Conservation (phyloP, 306 rosid genomes). For the Benincasa hispida region DNA sequence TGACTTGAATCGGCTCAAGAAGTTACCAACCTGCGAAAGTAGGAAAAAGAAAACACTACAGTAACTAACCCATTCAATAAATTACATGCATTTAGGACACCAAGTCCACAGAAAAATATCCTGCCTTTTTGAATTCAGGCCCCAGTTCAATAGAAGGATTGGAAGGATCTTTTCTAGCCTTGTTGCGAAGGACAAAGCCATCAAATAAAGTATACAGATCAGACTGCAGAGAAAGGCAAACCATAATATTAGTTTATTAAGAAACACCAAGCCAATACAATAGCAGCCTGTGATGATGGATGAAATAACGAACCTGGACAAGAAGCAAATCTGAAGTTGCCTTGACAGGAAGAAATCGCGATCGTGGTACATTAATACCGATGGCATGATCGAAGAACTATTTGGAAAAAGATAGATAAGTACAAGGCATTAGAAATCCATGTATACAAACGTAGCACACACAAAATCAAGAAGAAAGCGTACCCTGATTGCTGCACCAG, state of each 20-base stretch:
- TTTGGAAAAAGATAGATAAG: not conserved
- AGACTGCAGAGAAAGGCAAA: conserved; percentile 38
- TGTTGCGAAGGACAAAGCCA: conserved; percentile 59
- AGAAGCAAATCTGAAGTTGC: conserved; percentile 98
- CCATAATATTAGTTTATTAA: not conserved
- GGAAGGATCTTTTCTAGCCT: conserved; percentile 58
- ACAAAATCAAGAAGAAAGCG: not conserved
- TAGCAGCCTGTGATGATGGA: not conserved
- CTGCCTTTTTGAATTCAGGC: conserved; percentile 95
- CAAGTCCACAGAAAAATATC: not conserved
- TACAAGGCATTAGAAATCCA: not conserved
- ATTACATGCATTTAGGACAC: conserved; percentile 4
- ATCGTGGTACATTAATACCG: conserved; percentile 84
- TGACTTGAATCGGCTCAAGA: conserved; percentile 79
- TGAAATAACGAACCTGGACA: conserved; percentile 53
- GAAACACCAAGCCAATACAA: not conserved
- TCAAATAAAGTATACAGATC: conserved; percentile 73
- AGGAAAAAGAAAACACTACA: not conserved
- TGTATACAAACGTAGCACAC: not conserved
- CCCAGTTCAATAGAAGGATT: conserved; percentile 93
- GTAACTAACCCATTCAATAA: conserved; percentile 10
- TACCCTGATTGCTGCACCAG: conserved; percentile 99
- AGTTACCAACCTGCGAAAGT: conserved; percentile 51
- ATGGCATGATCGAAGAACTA: conserved; percentile 90
- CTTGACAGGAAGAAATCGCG: conserved; percentile 96